Percentiles rank a stretch among this genome's conserved stretches.
Evolutionary conservation across 805 yeast genomes (phyloP).

Genomic region (Isabelozyma pseudorhagii): DNA sequence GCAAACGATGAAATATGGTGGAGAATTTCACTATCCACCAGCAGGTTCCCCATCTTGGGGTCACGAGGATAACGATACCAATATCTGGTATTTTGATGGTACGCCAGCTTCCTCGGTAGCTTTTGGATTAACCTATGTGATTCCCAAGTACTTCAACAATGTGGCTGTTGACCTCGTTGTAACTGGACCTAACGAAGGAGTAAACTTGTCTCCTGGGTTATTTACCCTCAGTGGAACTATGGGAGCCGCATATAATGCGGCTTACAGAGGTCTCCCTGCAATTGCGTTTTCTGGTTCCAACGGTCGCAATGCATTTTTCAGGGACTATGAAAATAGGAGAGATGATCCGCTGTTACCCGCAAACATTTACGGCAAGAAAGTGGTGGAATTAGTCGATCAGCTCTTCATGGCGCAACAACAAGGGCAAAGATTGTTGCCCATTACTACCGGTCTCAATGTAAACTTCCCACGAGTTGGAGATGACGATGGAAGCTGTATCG

Average conservation of each 20-base stretch:
- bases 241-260: slow-evolving; percentile 48
- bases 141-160: slow-evolving; percentile 45
- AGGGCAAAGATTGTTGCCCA: slow-evolving; percentile 37
- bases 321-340: slow-evolving; percentile 34
- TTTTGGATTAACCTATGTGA: slow-evolving; percentile 44
- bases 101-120: slow-evolving; percentile 55
- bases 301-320: slow-evolving; percentile 46
- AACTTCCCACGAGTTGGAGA: slow-evolving; percentile 47
- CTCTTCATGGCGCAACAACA: slow-evolving; percentile 36
- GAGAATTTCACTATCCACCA: slow-evolving; percentile 39
- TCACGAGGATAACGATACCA: slow-evolving; percentile 26
- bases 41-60: slow-evolving; percentile 50
- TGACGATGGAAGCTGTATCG: slow-evolving; percentile 37
- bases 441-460: slow-evolving; percentile 45
- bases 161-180: slow-evolving; percentile 46
- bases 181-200: slow-evolving; percentile 54
- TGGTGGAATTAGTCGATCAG: slow-evolving; percentile 36
- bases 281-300: slow-evolving; percentile 51
- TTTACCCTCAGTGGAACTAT: slow-evolving; percentile 49
- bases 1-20: slow-evolving; percentile 32
- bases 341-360: slow-evolving; percentile 36
- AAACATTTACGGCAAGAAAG: slow-evolving; percentile 42
- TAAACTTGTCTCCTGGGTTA: slow-evolving; percentile 40
- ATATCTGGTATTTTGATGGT: slow-evolving; percentile 55
- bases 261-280: slow-evolving; percentile 47